phyloP scores from a whole-genome alignment of 108 stramenopile species.

The Bacterosira constricta region DNA sequence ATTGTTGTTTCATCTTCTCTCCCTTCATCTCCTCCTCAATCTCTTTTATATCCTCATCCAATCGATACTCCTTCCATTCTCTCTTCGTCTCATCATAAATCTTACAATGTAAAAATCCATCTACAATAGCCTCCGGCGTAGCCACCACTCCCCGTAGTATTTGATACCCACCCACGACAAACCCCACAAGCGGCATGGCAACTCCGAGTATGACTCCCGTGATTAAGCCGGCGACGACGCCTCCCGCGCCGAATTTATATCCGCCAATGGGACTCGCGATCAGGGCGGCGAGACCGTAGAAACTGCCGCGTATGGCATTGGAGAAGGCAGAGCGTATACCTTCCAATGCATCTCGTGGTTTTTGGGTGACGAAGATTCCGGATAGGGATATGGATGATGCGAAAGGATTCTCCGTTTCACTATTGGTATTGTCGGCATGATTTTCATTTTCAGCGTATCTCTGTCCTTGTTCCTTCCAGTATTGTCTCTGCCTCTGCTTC shows the following conservation, averaged over 20 bases:
- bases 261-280: not conserved
- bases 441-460: no score
- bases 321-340: slow-evolving; percentile 22
- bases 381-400: not conserved
- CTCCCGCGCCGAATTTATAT: slow-evolving; percentile 9
- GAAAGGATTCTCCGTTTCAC: not conserved
- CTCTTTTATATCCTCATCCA: slow-evolving; percentile 33
- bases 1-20: slow-evolving; percentile 9
- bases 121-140: slow-evolving; percentile 24
- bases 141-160: slow-evolving; percentile 17
- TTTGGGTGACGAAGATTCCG: slow-evolving; percentile 13
- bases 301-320: slow-evolving; percentile 19
- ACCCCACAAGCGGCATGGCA: slow-evolving; percentile 14
- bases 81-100: slow-evolving; percentile 21
- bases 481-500: no score
- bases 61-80: slow-evolving; percentile 32
- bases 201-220: slow-evolving; percentile 10
- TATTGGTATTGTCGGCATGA: not conserved
- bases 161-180: slow-evolving; percentile 21
- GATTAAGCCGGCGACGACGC: slow-evolving; percentile 16
- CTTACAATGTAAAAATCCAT: slow-evolving; percentile 34
- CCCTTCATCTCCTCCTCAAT: slow-evolving; percentile 15
- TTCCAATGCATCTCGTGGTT: slow-evolving; percentile 35
- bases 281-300: slow-evolving; percentile 32
- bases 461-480: no score